These are phyloP conservation scores for Irpex sp. DNA, from an alignment of 1,284 basidiomycete species.

Conservation along the genomic window DNA sequence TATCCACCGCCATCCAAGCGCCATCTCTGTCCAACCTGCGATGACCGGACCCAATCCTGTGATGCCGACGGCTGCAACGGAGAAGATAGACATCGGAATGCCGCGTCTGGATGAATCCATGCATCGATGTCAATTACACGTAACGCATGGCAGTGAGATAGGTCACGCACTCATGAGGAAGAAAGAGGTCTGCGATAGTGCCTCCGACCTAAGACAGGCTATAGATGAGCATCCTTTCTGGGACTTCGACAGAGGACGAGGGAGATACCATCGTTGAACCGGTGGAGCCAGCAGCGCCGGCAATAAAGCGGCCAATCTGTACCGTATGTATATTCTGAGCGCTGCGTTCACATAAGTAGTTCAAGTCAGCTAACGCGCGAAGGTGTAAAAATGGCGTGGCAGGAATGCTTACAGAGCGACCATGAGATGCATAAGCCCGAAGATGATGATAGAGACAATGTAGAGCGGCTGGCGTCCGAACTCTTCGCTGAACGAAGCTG, in stretches of 20 bases:
- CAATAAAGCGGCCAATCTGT: conserved; percentile 62
- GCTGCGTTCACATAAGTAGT: conserved; percentile 27
- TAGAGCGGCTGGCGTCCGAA: conserved; percentile 73
- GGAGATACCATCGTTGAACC: conserved; percentile 59
- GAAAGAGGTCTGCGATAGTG: conserved; percentile 72
- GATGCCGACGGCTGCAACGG: conserved; percentile 52
- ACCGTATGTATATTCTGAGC: conserved; percentile 69
- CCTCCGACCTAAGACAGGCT: conserved; percentile 46
- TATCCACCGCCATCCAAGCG: conserved; percentile 78
- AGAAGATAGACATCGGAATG: conserved; percentile 68
- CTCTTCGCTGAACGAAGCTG: conserved; percentile 76
- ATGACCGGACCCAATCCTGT: conserved; percentile 64
- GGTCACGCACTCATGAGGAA: conserved; percentile 45
- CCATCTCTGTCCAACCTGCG: conserved; percentile 71
- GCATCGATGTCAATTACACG: not conserved
- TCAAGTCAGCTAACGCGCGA: not conserved
- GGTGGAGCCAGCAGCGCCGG: conserved; percentile 67
- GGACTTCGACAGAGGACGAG: not conserved
- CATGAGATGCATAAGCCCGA: conserved; percentile 59
- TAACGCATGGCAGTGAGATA: not conserved
- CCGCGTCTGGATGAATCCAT: conserved; percentile 47
- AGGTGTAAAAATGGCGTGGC: not conserved
- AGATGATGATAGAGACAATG: conserved; percentile 50
- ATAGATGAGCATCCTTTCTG: not conserved
- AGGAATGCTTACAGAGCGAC: conserved; percentile 52